Evolutionary conservation across 1,284 basidiomycete species (phyloP).

Genomic region (Cronartium ribicola): DNA sequence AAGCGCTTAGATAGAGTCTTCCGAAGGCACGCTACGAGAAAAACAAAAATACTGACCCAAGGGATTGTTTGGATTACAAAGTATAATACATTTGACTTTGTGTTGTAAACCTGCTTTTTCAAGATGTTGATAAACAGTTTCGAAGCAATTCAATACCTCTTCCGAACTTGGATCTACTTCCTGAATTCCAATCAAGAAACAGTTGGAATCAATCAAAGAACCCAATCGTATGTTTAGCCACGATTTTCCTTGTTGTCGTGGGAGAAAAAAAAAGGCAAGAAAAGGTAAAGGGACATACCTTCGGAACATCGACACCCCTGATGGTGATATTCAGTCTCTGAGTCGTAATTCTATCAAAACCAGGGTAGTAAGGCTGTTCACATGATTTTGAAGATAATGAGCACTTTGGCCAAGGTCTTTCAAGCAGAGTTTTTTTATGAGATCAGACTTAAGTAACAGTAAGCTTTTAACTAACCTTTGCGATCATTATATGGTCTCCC

Average conservation of each 20-base stretch:
- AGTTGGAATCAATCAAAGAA: too few relatives aligned
- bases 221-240: not conserved
- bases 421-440: not conserved
- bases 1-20: not conserved
- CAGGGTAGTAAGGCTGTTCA: constrained; percentile 29
- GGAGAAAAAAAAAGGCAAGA: not conserved
- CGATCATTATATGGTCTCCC: constrained; percentile 14
- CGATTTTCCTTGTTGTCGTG: not conserved
- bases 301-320: constrained; percentile 13
- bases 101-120: not conserved
- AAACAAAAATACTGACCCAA: constrained; percentile 16
- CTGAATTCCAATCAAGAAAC: too few relatives aligned
- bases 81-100: constrained; percentile 17
- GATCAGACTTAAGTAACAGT: too few relatives aligned
- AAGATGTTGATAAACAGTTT: not conserved
- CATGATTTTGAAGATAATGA: not conserved
- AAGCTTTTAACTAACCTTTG: constrained; percentile 12
- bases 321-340: constrained; percentile 11
- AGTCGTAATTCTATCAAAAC: constrained; percentile 15
- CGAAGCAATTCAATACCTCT: not conserved
- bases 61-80: constrained; percentile 33
- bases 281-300: constrained; percentile 12
- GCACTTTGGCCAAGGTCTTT: not conserved
- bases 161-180: constrained; percentile 8
- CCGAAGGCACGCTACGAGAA: not conserved